Evolutionary conservation across 441 rosid genomes (phyloP), one percentile per base, ranked within the genome.

Genomic region (Corymbia citriodora): DNA sequence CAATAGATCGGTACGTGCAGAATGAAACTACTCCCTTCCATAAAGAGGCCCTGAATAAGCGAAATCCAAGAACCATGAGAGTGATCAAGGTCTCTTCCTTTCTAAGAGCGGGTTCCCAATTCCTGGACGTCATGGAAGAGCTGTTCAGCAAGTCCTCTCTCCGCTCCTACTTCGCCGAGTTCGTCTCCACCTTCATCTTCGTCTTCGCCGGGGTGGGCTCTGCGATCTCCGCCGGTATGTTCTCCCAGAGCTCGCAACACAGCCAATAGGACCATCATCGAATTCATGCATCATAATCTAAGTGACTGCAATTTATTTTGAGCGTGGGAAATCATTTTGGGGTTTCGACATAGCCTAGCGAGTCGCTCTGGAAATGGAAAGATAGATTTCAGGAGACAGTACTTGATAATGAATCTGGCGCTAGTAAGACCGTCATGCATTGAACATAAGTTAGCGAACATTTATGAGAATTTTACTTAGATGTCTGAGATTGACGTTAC

Each of bases 151-250:
- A 86, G 25, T 59, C 88, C 15, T 89, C 88, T 40, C 88, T 89
- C 79, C 90, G 85, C 1, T 89, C 90, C 55, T 89, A 86, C 83
- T 54, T 65, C 33, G 90, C 91, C 31, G 90, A 90, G 89, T 63
- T 90, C 88, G 3, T 90, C 87, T 90, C 90, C 31, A 87, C 89
- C 81, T 88, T 90, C 91, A 87, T 90, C 91, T 88, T 88, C 81
- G 89, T 81, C 63, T 90, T 88, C 9, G 91, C 91, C 3, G 88
- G 88, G 4, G 54, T 88, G 9, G 90, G 89, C 89, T 88, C 90
- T 0, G 29, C 63, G n/a, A 90, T 90, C 89, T 81, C 88, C 3
- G 53, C 55, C 21, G 53, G 90, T 90, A 21, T 13, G 25, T 55
- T n/a, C 31, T 40, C 40, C 63, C 23, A 12, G 27, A 33, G 17